These are phyloP conservation scores for Santalum album DNA, from an alignment of 164 flowering plant genomes.

Conservation along the genomic window DNA sequence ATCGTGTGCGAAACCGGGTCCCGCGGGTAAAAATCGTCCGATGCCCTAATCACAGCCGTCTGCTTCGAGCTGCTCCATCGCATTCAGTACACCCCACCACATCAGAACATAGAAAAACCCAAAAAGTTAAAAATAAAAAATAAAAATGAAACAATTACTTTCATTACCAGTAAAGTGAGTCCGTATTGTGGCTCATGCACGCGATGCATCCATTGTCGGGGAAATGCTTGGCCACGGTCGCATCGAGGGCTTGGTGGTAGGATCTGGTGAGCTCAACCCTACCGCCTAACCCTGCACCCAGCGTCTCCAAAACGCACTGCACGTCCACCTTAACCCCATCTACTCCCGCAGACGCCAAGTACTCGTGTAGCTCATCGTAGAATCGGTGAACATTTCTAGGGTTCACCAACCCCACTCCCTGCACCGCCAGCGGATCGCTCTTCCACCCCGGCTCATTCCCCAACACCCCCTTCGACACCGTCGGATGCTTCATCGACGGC, in stretches of 20 bases:
- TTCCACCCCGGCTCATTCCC: conserved; percentile 72
- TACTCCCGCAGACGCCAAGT: conserved; percentile 67
- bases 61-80: conserved; percentile 65
- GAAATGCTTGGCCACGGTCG: conserved; percentile 66
- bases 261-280: conserved; percentile 72
- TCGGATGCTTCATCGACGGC: conserved; percentile 53
- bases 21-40: conserved; percentile 91
- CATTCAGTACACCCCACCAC: background rate
- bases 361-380: conserved; percentile 67
- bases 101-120: background rate
- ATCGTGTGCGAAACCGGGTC: conserved; percentile 92
- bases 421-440: conserved; percentile 49
- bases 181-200: conserved; percentile 96
- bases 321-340: conserved; percentile 97
- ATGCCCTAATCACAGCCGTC: conserved; percentile 85
- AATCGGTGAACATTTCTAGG: conserved; percentile 61
- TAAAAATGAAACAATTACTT: background rate
- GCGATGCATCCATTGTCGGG: conserved; percentile 85
- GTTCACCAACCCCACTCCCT: conserved; percentile 75
- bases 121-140: background rate
- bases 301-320: conserved; percentile 86
- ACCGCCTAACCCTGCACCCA: conserved; percentile 82
- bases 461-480: conserved; percentile 45
- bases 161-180: conserved; percentile 40
- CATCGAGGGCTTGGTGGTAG: conserved; percentile 88